Evolutionary conservation across 768 basidiomycete species (phyloP).

Genomic region (Suillus americanus): DNA sequence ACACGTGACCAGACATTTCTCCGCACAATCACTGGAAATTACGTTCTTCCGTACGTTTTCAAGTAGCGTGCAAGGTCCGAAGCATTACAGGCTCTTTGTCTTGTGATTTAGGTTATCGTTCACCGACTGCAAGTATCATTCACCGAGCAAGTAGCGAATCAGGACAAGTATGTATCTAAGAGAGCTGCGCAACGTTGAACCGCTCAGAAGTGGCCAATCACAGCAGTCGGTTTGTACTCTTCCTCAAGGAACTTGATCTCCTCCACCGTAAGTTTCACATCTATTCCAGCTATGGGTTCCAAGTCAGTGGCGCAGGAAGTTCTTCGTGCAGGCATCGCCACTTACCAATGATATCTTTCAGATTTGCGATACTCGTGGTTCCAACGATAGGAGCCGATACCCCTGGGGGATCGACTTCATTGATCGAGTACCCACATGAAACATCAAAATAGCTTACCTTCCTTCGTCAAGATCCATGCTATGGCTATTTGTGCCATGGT

Average conservation of each 20-base stretch:
- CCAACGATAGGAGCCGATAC: conserved; percentile 48
- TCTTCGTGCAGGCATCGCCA: not conserved
- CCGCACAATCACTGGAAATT: not conserved
- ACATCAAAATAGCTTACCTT: conserved; percentile 18
- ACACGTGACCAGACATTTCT: not conserved
- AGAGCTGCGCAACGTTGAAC: not conserved
- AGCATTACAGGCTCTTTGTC: not conserved
- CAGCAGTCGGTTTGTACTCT: conserved; percentile 40
- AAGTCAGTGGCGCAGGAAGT: conserved; percentile 7
- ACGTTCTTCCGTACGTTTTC: not conserved
- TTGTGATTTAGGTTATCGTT: not conserved
- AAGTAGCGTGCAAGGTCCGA: not conserved
- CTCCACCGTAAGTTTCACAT: conserved; percentile 45
- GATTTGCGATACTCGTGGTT: conserved; percentile 38
- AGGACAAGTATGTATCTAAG: not conserved
- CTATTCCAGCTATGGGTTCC: conserved; percentile 27
- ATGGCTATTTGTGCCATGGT: conserved; percentile 45
- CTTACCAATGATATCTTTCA: conserved; percentile 41
- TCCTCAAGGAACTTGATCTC: conserved; percentile 49
- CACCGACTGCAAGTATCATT: not conserved
- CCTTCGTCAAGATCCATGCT: conserved; percentile 38
- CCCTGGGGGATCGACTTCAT: conserved; percentile 12
- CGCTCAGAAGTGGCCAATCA: conserved; percentile 37
- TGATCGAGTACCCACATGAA: not conserved
- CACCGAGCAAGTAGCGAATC: not conserved